Evolutionary conservation across 768 basidiomycete species (phyloP), one percentile per base, ranked within the genome.

Genomic region (Kwoniella mangroviensis): DNA sequence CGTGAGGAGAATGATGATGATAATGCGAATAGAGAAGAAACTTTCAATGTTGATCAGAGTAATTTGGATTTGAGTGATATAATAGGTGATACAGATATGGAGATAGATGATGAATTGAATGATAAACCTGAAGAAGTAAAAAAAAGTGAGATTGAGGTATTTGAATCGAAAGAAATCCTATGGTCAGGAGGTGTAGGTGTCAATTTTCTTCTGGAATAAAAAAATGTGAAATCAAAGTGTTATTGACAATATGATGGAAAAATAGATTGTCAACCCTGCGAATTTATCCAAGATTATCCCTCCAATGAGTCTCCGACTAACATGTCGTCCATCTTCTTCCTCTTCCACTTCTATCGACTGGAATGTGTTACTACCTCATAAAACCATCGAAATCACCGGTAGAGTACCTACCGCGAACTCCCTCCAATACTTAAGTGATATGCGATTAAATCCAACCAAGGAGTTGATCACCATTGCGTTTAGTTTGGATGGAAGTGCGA

Each of bases 391-490:
- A 6, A 76, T 80, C 52, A 74, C 73, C 4, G 82, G 80, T 42
- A 67, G 82, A 53, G 79, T 83, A 2, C 74, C 79, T 0, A 77
- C 70, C 9, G 63, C 66, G 13, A 61, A 53, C 6, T 72, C 79
- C 1, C 54, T 72, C 7, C 69, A 75, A 34, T 83, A 74, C 68
- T 58, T 83, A 12, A 63, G 62, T 41, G 72, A 77, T 15, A 70
- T 26, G 42, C 61, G 78, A 40, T 49, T 83, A 5, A 75, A 60
- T 34, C 71, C 77, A 0, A 55, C 65, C 19, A 78, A 76, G 60
- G 77, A 81, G 21, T 65, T 81, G 12, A 70, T 81, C n/a, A 69
- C 73, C 0, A 73, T 81, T 15, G 76, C 77, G n/a, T 72, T 80
- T 34, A 75, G 69, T 3, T 69, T 79, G 15, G 72, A 65, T 21